These are phyloP conservation scores for Podosphaera aphanis DNA, from an alignment of 2,329 filamentous ascomycete species.

Conservation along the genomic window DNA sequence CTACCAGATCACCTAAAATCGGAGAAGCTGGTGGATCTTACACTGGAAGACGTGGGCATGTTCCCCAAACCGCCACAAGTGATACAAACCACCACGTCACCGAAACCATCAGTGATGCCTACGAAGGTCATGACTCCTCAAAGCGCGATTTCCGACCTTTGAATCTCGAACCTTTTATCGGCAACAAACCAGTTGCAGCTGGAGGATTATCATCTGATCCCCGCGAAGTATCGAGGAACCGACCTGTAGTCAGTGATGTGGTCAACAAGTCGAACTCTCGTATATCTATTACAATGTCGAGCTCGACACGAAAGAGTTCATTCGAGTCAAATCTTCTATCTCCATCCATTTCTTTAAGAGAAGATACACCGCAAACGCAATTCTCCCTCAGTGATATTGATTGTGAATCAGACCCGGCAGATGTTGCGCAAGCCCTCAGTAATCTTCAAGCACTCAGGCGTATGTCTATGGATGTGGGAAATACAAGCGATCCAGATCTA, in stretches of 20 bases:
- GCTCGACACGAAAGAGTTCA: constrained; percentile 10
- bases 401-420: constrained; percentile 49
- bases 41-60: constrained; percentile 14
- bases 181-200: background rate
- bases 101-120: constrained; percentile 52
- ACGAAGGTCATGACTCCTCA: constrained; percentile 32
- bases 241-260: constrained; percentile 11
- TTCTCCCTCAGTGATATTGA: constrained; percentile 51
- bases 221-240: constrained; percentile 5
- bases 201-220: constrained; percentile 11
- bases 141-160: constrained; percentile 31
- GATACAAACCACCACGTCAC: constrained; percentile 55
- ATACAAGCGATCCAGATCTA: constrained; percentile 43
- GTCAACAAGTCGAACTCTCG: constrained; percentile 11
- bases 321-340: constrained; percentile 16
- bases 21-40: constrained; percentile 17
- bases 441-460: constrained; percentile 50
- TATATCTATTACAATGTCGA: constrained; percentile 14
- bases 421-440: constrained; percentile 48
- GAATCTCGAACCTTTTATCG: constrained; percentile 17
- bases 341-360: constrained; percentile 19
- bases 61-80: constrained; percentile 24
- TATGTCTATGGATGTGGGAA: constrained; percentile 58
- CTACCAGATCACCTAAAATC: constrained; percentile 16
- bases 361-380: constrained; percentile 29